phyloP scores from a whole-genome alignment of 2,329 filamentous ascomycete species.

The Aspergillus pseudoviridinutans region DNA sequence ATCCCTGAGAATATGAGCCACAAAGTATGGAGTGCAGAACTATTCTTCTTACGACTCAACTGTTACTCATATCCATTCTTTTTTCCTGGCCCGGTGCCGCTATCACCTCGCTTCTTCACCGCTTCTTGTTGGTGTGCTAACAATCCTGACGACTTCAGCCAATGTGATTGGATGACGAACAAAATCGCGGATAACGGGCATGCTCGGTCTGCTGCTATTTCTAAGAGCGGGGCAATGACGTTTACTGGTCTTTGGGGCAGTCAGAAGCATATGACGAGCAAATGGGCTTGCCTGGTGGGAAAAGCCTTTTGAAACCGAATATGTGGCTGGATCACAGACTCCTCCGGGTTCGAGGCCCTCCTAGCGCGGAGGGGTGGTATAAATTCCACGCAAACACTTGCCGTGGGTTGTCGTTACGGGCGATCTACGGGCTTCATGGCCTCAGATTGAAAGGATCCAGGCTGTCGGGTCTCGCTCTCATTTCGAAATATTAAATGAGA shows the following conservation, averaged over 20 bases:
- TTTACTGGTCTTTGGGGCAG: constrained; percentile 1
- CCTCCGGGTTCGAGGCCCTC: neutral
- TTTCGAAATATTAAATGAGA: constrained; percentile 2
- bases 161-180: constrained; percentile 9
- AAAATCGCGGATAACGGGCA: constrained; percentile 13
- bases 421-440: constrained; percentile 15
- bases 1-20: neutral
- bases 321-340: neutral
- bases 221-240: constrained; percentile 11
- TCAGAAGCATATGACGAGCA: neutral
- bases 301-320: neutral
- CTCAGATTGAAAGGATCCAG: constrained; percentile 18
- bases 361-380: neutral
- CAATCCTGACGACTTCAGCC: constrained; percentile 7
- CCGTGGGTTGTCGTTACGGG: neutral
- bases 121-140: constrained; percentile 12
- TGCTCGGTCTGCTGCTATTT: constrained; percentile 9
- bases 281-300: neutral
- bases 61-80: neutral
- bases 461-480: constrained; percentile 20
- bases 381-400: neutral
- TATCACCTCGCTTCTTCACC: constrained; percentile 9
- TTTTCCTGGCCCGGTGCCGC: neutral
- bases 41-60: neutral
- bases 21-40: neutral